Evolutionary conservation across 1,139 yeast species (phyloP).

Genomic region (Saccharomyces hybrid): DNA sequence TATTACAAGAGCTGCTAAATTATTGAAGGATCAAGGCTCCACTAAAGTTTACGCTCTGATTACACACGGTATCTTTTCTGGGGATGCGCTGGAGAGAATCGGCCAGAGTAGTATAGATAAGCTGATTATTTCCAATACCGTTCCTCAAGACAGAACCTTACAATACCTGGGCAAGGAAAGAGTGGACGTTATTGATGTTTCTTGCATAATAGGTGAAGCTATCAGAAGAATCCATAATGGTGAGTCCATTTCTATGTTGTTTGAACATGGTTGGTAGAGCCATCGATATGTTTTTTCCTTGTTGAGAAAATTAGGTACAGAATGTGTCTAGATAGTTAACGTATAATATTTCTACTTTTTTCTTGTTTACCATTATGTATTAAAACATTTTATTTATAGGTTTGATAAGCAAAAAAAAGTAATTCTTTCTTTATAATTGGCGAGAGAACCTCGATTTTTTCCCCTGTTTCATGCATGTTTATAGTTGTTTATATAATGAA

Average conservation of each 20-base stretch:
- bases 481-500: neutral
- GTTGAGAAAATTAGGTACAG: neutral
- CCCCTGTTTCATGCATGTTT: neutral
- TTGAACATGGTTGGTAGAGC: conserved; percentile 73
- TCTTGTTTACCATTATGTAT: neutral
- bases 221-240: conserved; percentile 95
- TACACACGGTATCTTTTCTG: conserved; percentile 89
- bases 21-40: conserved; percentile 91
- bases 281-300: neutral
- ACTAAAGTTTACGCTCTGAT: conserved; percentile 75
- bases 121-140: conserved; percentile 84
- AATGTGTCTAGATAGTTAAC: neutral
- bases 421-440: neutral
- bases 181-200: conserved; percentile 79
- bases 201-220: conserved; percentile 85
- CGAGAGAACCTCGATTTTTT: neutral
- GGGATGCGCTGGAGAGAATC: conserved; percentile 77
- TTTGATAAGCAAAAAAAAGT: neutral
- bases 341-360: neutral
- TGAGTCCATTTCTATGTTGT: conserved; percentile 87
- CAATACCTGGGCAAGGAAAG: conserved; percentile 48
- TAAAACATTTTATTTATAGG: neutral
- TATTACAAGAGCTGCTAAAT: conserved; percentile 81
- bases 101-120: conserved; percentile 68
- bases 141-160: conserved; percentile 60